Base-by-base conservation (phyloP, 306 rosid species). In the Parietaria judaica region DNA sequence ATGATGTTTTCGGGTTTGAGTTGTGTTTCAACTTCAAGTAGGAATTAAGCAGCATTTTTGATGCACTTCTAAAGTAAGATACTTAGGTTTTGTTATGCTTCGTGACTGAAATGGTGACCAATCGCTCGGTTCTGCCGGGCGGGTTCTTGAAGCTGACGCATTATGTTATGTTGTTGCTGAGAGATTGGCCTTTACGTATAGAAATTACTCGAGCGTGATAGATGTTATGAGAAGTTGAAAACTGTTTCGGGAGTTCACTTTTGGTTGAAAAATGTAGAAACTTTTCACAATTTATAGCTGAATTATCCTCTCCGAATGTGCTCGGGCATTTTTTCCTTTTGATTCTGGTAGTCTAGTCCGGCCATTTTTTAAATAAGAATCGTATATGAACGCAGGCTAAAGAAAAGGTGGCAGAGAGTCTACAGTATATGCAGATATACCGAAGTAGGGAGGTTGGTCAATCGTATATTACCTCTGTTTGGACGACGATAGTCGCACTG, bases 361-460 rank as follows among this genome's bases (percentile, higher is more conserved):
- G 12, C 11, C 36, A 56, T 68, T 63, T 73, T 52, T 54, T 66
- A 57, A n/a, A 52, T 58, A 46, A 54, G 48, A 16, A 7, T 60
- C 72, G 60, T 73, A 53, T 54, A 64, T 36, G 31, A 23, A 23
- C 72, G 78, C 84, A 88, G 94, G 80, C 35, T 54, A 86, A 74
- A 38, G 75, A 64, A 50, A 68, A 64, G 47, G 65, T 48, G 48
- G 71, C 62, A 17, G 37, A 66, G 66, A 69, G 64, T 66, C 78
- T 88, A 44, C 84, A 74, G 71, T 88, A 86, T 77, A 76, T 84
- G 89, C 88, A 84, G 83, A 79, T 92, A 60, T 88, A 92, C 76
- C 82, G 94, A 46, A 92, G 96, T 74, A 82, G 94, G 70, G 95
- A 94, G 76, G 97, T 94, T 56, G 96, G 99, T 16, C 99, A 92